Percentiles rank a stretch among this genome's conserved stretches.
phyloP scores from a whole-genome alignment of 768 basidiomycete species.

The Phylloporus sp. region DNA sequence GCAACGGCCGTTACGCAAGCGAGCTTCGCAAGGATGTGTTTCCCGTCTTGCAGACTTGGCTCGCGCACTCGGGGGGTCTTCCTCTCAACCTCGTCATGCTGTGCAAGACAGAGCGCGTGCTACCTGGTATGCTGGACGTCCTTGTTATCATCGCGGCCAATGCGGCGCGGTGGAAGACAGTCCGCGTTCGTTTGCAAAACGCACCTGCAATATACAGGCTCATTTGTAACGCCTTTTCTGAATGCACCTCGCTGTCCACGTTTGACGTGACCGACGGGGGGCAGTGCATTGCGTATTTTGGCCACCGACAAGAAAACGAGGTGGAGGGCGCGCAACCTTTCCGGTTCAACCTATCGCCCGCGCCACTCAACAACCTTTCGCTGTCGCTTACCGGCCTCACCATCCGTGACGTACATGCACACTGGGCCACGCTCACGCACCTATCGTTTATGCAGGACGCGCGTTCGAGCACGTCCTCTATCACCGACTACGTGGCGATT shows the following conservation, averaged over 20 bases:
- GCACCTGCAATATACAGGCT: constrained; percentile 12
- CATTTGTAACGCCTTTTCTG: constrained; percentile 5
- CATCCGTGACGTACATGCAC: constrained; percentile 11
- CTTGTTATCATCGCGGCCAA: constrained; percentile 16
- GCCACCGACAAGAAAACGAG: background rate
- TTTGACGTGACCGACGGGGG: constrained; percentile 21
- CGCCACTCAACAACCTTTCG: constrained; percentile 14
- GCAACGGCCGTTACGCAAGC: constrained; percentile 19
- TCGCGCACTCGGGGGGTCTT: constrained; percentile 19
- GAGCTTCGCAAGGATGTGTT: constrained; percentile 17
- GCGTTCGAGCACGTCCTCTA: constrained; percentile 15
- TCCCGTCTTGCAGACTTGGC: constrained; percentile 19
- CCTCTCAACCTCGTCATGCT: constrained; percentile 17
- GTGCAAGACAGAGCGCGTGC: constrained; percentile 18
- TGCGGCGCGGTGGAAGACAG: constrained; percentile 17
- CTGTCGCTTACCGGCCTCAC: constrained; percentile 20
- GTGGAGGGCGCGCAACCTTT: constrained; percentile 5
- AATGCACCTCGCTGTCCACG: constrained; percentile 14
- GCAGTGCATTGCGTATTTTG: constrained; percentile 8
- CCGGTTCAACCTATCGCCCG: constrained; percentile 9
- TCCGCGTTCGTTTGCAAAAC: constrained; percentile 20
- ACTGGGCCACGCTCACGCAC: constrained; percentile 19
- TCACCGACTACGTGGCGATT: constrained; percentile 18
- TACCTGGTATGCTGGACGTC: constrained; percentile 19
- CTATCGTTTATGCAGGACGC: constrained; percentile 25